Evolutionary conservation across 768 basidiomycete genomes (phyloP), one percentile per base, ranked within the genome.

Genomic region (Tephrocybe sp.): DNA sequence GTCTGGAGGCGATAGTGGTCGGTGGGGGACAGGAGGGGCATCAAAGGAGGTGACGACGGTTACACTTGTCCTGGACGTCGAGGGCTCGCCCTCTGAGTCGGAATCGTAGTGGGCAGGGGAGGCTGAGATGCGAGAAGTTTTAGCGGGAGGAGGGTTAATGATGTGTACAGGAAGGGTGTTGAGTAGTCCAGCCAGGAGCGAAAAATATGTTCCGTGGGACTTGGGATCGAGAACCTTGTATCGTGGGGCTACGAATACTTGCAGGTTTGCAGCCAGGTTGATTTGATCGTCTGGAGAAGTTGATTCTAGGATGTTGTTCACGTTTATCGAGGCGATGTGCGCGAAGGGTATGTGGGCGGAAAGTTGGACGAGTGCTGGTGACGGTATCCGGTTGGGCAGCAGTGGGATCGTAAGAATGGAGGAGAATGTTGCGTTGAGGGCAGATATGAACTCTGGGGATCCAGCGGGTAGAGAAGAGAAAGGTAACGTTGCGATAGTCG

Each of bases 341-440:
- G 63, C 42, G 38, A 78, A 71, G 1, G 92, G 90, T 11, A 95
- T 71, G 9, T 75, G 71, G 13, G 82, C 72, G 13, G 87, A 83
- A 32, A 98, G 71, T 19, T 76, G 67, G 3, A 83, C 81, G 28
- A 96, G 76, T 18, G 81, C 76, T 0, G 69, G 64, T 18, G 84
- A 71, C 28, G 82, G 87, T 38, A 88, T 71, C 7, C 83, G 86
- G 64, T 89, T 87, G 1, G 91, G 92, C 0, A 98, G 76, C 0
- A 92, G 69, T 0, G 89, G 87, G 36, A 95, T 72, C 1, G 85
- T 77, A 49, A 96, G 72, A 47, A 95, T 80, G 52, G 71, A 65
- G 13, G 70, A 60, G 45, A 89, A 56, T 24, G 88, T 58, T 15
- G 65, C 60, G 25, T 65, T 54, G 13, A 86, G 59, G 35, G 72